Conservation (phyloP, 306 rosid genomes). For the Leucaena leucocephala region DNA sequence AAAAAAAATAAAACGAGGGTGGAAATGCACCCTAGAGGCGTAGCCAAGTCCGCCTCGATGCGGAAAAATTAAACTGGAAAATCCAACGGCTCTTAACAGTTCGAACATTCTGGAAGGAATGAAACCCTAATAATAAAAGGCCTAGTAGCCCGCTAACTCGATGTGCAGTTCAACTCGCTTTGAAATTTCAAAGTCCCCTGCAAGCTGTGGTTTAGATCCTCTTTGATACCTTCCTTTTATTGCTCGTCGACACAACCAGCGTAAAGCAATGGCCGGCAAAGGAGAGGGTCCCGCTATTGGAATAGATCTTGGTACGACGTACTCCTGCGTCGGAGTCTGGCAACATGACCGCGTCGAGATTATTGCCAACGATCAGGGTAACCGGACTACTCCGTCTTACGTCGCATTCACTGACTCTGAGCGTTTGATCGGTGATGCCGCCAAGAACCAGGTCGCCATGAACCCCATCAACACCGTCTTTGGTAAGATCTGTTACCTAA, state of each 20-base stretch:
- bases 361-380: conserved; percentile 57
- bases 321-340: conserved; percentile 78
- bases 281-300: conserved; percentile 86
- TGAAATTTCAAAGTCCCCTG: not conserved
- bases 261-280: conserved; percentile 54
- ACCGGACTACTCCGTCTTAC: conserved; percentile 77
- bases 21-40: no score
- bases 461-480: conserved; percentile 83
- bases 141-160: not conserved
- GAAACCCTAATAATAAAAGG: conserved; percentile 42
- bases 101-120: conserved; percentile 61
- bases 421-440: conserved; percentile 69
- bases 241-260: not conserved
- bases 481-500: conserved; percentile 45
- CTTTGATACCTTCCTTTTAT: conserved; percentile 2
- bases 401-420: conserved; percentile 62
- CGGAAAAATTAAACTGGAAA: conserved; percentile 10
- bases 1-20: no score
- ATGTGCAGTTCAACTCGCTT: not conserved
- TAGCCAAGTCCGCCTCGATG: not conserved
- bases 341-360: conserved; percentile 76
- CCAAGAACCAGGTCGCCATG: conserved; percentile 80
- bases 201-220: conserved; percentile 1
- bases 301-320: conserved; percentile 72
- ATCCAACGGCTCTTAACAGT: conserved; percentile 21